Conservation (phyloP, 1,139 yeast genomes). For the Kodamaea sp. region DNA sequence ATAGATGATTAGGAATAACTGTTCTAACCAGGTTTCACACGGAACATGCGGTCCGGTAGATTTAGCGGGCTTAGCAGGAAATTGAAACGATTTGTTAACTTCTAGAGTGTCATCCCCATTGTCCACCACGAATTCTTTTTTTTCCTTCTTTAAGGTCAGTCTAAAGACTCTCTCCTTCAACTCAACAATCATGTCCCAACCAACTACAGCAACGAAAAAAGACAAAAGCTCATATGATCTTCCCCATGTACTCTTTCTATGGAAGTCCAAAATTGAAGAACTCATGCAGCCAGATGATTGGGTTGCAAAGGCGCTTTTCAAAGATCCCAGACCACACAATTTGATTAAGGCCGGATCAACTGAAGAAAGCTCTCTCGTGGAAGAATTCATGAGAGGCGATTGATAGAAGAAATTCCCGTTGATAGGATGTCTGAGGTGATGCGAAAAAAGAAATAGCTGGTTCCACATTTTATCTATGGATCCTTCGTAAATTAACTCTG, state of each 20-base stretch:
- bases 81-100: not conserved
- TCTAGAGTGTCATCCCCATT: constrained; percentile 6
- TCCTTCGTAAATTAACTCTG: constrained; percentile 19
- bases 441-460: constrained; percentile 30
- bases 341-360: constrained; percentile 37
- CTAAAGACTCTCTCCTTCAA: constrained; percentile 25
- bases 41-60: constrained; percentile 7
- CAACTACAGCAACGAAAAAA: constrained; percentile 37
- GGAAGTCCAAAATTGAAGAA: constrained; percentile 36
- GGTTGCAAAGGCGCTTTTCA: constrained; percentile 31
- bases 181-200: constrained; percentile 40
- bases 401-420: constrained; percentile 37
- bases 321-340: constrained; percentile 30
- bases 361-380: constrained; percentile 38
- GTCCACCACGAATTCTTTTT: constrained; percentile 21
- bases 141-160: too few relatives aligned
- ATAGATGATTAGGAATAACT: constrained; percentile 36
- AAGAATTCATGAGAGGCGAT: constrained; percentile 36
- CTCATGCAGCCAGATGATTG: constrained; percentile 33
- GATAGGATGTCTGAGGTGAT: constrained; percentile 38
- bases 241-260: constrained; percentile 44
- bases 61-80: not conserved
- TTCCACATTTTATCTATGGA: constrained; percentile 37
- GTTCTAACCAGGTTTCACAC: constrained; percentile 45
- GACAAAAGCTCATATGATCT: constrained; percentile 42